Conservation (phyloP, 2,329 filamentous ascomycete genomes). For the Neocatenulostroma microsporum region DNA sequence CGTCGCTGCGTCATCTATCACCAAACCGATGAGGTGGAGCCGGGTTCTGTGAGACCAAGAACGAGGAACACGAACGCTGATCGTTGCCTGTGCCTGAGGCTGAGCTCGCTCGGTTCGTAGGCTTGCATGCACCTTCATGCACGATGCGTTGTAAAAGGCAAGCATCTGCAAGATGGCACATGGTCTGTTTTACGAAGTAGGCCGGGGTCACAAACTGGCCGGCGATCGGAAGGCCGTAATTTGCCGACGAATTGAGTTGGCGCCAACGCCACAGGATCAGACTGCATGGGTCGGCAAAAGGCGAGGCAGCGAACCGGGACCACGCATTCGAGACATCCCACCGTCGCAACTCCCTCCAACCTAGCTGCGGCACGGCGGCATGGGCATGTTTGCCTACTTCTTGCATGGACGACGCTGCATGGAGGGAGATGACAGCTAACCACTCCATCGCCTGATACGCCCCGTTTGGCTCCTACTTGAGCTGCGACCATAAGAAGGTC, state of each 20-base stretch:
- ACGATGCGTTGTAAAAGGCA: slow-evolving; percentile 2
- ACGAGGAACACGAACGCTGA: not conserved
- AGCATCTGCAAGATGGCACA: slow-evolving; percentile 1
- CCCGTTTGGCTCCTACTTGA: not conserved
- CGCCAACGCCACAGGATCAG: not conserved
- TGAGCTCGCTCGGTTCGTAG: not conserved
- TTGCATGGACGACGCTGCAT: slow-evolving; percentile 1
- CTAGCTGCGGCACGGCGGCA: not conserved
- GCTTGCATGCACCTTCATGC: not conserved
- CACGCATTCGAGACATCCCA: too few species aligned
- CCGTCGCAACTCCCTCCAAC: not conserved
- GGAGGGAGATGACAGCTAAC: slow-evolving; percentile 2
- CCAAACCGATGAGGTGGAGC: slow-evolving; percentile 2
- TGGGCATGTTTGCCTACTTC: not conserved
- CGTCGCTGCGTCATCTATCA: slow-evolving; percentile 1
- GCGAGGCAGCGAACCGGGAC: slow-evolving; percentile 4
- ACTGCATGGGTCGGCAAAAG: slow-evolving; percentile 3
- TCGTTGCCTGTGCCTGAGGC: slow-evolving; percentile 1
- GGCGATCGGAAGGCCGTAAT: not conserved
- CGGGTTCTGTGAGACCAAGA: slow-evolving; percentile 1
- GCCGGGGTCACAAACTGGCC: too few species aligned
- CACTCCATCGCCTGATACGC: not conserved
- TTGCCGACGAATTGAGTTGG: not conserved
- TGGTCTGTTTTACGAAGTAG: too few species aligned
- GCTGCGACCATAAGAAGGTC: slow-evolving; percentile 3